A percentile compares a stretch with the other conserved stretches of the same genome.
Conservation (phyloP, 1,284 basidiomycete species). For the Cryptococcus jaspeensis region DNA sequence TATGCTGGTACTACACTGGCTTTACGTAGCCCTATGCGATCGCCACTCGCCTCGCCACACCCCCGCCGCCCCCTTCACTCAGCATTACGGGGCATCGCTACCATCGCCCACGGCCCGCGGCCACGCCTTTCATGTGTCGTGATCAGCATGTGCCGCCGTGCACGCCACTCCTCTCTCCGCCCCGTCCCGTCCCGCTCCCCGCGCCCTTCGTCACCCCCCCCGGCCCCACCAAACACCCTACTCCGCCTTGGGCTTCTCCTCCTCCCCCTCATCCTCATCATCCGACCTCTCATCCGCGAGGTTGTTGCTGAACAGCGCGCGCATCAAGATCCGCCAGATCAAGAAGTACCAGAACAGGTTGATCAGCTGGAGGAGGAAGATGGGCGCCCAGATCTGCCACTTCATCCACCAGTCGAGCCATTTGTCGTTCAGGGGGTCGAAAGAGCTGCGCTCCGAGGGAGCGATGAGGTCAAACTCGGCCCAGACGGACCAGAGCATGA, state of each 20-base stretch:
- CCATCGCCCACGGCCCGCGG: no score
- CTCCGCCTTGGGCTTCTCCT: constrained; percentile 62
- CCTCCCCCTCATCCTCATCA: constrained; percentile 51
- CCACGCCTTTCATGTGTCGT: no score
- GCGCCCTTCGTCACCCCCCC: not conserved
- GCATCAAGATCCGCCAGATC: constrained; percentile 66
- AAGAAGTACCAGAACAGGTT: constrained; percentile 90
- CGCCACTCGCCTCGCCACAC: no score
- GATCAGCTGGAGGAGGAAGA: constrained; percentile 72
- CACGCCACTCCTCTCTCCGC: no score
- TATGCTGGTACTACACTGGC: no score
- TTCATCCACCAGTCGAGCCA: constrained; percentile 78
- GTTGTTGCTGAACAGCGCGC: constrained; percentile 41
- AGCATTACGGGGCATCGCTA: no score
- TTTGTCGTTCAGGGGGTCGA: constrained; percentile 63
- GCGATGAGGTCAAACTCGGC: constrained; percentile 74
- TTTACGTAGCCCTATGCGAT: no score
- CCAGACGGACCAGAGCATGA: constrained; percentile 86
- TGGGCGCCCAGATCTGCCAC: constrained; percentile 73
- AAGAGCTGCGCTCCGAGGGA: constrained; percentile 51
- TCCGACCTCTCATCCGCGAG: constrained; percentile 55
- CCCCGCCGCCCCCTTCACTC: no score
- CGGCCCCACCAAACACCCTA: constrained; percentile 29
- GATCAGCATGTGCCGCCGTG: no score
- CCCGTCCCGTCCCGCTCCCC: not conserved